phyloP scores from a whole-genome alignment of 208 protist species.

The Blechomonas ayalai region DNA sequence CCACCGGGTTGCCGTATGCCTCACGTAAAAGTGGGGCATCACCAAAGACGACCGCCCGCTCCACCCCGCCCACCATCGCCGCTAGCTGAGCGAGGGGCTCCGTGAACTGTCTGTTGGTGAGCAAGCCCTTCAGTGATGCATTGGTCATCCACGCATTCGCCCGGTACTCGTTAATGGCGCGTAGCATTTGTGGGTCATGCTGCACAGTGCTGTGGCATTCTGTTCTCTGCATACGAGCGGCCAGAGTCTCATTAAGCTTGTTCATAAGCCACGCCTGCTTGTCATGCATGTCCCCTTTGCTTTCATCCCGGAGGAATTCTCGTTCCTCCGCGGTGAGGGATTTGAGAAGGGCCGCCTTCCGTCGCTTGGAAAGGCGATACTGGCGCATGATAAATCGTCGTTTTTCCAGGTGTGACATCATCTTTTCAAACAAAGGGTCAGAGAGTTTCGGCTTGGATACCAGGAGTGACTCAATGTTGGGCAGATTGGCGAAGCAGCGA shows the following conservation, averaged over 20 bases:
- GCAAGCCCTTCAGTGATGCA: slow-evolving; percentile 14
- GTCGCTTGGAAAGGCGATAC: slow-evolving; percentile 25
- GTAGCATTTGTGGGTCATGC: slow-evolving; percentile 70
- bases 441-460: slow-evolving; percentile 26
- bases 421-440: slow-evolving; percentile 39
- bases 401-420: slow-evolving; percentile 46
- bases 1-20: slow-evolving; percentile 61
- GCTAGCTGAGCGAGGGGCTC: slow-evolving; percentile 22
- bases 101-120: slow-evolving; percentile 26
- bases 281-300: slow-evolving; percentile 63
- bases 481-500: slow-evolving; percentile 54
- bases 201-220: slow-evolving; percentile 61
- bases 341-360: slow-evolving; percentile 21
- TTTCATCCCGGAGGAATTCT: slow-evolving; percentile 34
- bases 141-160: slow-evolving; percentile 88
- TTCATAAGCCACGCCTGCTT: too few relatives aligned
- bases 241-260: slow-evolving; percentile 53
- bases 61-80: slow-evolving; percentile 60
- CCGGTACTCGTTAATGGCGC: slow-evolving; percentile 74
- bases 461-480: slow-evolving; percentile 56
- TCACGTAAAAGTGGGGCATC: slow-evolving; percentile 69
- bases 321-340: slow-evolving; percentile 8
- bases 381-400: slow-evolving; percentile 46
- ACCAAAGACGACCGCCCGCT: slow-evolving; percentile 61
- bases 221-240: slow-evolving; percentile 25